phyloP scores from a whole-genome alignment of 2,329 filamentous ascomycete species.

The Thielaviopsis musarum region DNA sequence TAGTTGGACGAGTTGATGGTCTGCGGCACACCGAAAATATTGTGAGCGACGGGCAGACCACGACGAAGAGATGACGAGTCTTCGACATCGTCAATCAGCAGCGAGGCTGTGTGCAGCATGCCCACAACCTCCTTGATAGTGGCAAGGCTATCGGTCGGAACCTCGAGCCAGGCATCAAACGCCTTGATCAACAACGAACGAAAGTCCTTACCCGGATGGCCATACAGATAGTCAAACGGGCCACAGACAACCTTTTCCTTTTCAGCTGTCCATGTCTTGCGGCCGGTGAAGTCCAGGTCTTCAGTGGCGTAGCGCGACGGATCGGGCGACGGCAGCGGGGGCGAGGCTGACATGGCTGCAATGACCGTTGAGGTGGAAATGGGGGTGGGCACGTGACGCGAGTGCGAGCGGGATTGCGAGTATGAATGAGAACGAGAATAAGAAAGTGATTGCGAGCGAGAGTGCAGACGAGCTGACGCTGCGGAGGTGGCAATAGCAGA shows the following conservation, averaged over 20 bases:
- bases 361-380: constrained; percentile 9
- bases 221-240: constrained; percentile 65
- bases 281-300: constrained; percentile 34
- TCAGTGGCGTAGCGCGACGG: constrained; percentile 36
- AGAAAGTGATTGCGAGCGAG: constrained; percentile 8
- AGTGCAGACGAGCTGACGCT: constrained; percentile 1
- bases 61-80: constrained; percentile 62
- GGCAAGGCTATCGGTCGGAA: constrained; percentile 50
- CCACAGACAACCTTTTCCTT: constrained; percentile 66
- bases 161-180: constrained; percentile 66
- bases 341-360: constrained; percentile 6
- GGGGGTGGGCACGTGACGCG: constrained; percentile 4
- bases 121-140: constrained; percentile 66
- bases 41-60: constrained; percentile 67
- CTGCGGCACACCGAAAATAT: constrained; percentile 70
- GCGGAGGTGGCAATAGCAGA: background rate
- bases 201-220: constrained; percentile 72
- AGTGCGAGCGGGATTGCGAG: constrained; percentile 9
- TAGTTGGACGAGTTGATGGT: constrained; percentile 88
- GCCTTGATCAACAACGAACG: constrained; percentile 62
- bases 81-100: constrained; percentile 79
- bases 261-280: constrained; percentile 46
- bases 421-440: background rate
- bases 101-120: constrained; percentile 72
- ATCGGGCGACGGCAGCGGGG: constrained; percentile 24